Evolutionary conservation across 306 rosid species (phyloP).

Genomic region (Biancaea sappan): DNA sequence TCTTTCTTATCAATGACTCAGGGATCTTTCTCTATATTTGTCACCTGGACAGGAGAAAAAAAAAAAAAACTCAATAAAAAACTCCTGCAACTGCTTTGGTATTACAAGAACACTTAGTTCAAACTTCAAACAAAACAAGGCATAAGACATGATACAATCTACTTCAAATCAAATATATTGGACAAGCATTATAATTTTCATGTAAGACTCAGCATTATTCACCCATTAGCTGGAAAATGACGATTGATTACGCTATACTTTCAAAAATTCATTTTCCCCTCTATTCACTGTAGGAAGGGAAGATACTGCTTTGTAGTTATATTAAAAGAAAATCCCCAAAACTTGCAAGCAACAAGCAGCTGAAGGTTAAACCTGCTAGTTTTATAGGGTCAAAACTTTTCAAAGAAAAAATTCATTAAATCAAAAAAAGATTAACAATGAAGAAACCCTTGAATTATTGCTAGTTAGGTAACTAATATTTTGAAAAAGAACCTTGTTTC

Average conservation of each 20-base stretch:
- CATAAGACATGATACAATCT: not conserved
- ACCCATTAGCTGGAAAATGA: not conserved
- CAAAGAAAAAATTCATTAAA: not conserved
- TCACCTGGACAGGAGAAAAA: constrained; percentile 39
- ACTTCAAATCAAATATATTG: not conserved
- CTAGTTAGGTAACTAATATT: not conserved
- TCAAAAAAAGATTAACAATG: not conserved
- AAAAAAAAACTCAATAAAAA: constrained; percentile 3
- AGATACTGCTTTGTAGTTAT: not conserved
- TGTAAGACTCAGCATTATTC: too few relatives aligned
- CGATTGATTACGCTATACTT: not conserved
- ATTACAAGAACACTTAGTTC: not conserved
- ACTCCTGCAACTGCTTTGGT: not conserved
- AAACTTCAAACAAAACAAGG: not conserved
- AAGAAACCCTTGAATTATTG: not conserved
- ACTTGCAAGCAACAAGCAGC: not conserved
- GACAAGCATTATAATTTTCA: not conserved
- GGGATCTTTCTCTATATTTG: constrained; percentile 48
- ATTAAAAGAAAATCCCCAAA: not conserved
- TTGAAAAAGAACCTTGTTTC: not conserved
- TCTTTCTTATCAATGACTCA: constrained; percentile 47
- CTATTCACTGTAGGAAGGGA: not conserved
- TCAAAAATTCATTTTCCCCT: not conserved
- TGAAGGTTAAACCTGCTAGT: not conserved
- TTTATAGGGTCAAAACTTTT: not conserved